Evolutionary conservation across 495 filamentous ascomycete genomes (phyloP).

Genomic region (Penicillium robsamsonii): DNA sequence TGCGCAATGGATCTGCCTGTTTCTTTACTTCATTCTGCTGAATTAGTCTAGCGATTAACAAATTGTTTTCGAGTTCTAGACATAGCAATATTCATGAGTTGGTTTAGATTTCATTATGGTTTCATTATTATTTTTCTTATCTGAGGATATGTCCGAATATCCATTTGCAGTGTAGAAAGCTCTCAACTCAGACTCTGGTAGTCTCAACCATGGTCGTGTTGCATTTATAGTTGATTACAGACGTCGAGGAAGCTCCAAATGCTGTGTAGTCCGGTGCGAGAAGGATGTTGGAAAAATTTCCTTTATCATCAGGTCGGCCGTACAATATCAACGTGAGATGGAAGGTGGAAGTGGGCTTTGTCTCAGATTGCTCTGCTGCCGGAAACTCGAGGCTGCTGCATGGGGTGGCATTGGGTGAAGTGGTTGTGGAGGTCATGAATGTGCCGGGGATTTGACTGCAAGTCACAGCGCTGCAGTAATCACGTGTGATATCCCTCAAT

Average conservation of each 20-base stretch:
- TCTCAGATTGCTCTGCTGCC: not conserved
- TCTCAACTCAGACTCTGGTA: not conserved
- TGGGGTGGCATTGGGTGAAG: not conserved
- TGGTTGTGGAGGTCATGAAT: not conserved
- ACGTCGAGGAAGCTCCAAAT: not conserved
- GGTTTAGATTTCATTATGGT: not conserved
- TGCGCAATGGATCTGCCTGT: not conserved
- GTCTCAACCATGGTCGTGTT: not conserved
- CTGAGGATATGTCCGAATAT: slow-evolving; percentile 5
- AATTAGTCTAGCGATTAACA: not conserved
- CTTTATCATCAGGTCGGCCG: not conserved
- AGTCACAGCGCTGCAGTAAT: not conserved
- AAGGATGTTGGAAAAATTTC: not conserved
- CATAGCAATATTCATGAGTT: slow-evolving; percentile 17
- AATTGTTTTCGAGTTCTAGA: slow-evolving; percentile 1
- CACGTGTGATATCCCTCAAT: slow-evolving; percentile 23
- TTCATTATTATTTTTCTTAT: slow-evolving; percentile 12
- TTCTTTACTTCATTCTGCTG: not conserved
- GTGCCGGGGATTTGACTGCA: not conserved
- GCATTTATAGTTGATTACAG: not conserved
- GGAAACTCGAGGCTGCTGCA: slow-evolving; percentile 3
- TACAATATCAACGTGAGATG: not conserved
- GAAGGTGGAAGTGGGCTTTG: not conserved
- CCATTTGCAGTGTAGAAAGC: not conserved
- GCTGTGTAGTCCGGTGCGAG: not conserved